Evolutionary conservation across 345 rosid species (phyloP), one percentile per base, ranked within the genome.

Genomic region (Leavenworthia alabamica): DNA sequence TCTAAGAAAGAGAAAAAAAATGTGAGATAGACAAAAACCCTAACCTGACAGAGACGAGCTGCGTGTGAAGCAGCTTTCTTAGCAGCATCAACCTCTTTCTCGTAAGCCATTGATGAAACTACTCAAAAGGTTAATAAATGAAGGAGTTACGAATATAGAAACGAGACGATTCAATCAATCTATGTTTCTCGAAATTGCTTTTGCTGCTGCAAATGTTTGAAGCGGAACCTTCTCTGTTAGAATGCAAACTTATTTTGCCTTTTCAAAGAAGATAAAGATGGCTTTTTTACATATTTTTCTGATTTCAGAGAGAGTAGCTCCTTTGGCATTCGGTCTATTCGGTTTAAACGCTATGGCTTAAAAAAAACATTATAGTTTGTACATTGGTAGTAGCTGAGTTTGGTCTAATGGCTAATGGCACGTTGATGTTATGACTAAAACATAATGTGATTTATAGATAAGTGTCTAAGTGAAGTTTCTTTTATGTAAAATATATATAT

Each of bases 51-150:
- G 61, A 93, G 97, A 55, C 83, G 81, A 75, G 99, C 84, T 20
- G 99, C 96, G 32, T 89, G 81, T 28, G 86, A 81, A 60, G 83
- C 92, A 26, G 95, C 99, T 66, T 81, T 87, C 88, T 82, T 89
- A 72, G 99, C 99, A 23, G 92, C 96, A 17, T 71, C 83, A 65
- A 93, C 86, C 75, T 85, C 94, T 75, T 83, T 84, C 27, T 78
- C 86, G 73, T 93, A 93, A 62, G 86, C 49, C 91, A 85, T 80
- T 10, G 83, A 71, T 24, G 84, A 77, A 14, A 72, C 32, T 42
- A 62, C 59, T 73, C 73, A 56, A 23, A 62, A 49, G 4, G 60
- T n/a, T 51, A 14, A 65, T 43, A 24, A 52, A 9, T 1, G 76
- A 59, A 62, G 73, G 48, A 40, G 71, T n/a, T n/a, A n/a, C n/a